A percentile compares a stretch with the other conserved stretches of the same genome.
Evolutionary conservation across 345 rosid genomes (phyloP).

Genomic region (Ailanthus altissimus): DNA sequence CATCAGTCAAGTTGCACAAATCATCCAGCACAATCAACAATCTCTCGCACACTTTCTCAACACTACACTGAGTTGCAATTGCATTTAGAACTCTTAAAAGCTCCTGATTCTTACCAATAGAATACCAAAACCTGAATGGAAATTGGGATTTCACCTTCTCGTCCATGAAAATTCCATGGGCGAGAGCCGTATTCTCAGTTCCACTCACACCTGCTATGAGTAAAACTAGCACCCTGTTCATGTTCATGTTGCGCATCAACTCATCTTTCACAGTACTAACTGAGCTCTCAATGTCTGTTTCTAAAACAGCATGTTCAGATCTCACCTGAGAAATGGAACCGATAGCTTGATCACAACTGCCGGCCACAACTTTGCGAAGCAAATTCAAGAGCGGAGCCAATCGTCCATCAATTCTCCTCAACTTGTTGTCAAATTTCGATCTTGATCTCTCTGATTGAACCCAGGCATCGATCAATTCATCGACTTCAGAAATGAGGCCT

Average conservation of each 20-base stretch:
- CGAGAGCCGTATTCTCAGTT: slow-evolving; percentile 30
- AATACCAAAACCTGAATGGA: slow-evolving; percentile 19
- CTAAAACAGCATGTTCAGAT: background rate
- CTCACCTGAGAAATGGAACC: background rate
- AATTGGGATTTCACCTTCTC: slow-evolving; percentile 14
- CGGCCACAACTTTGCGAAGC: background rate
- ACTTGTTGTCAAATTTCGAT: background rate
- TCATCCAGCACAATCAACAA: slow-evolving; percentile 30
- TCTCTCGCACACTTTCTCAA: background rate
- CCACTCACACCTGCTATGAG: slow-evolving; percentile 32
- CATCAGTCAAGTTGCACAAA: slow-evolving; percentile 13
- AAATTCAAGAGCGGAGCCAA: background rate
- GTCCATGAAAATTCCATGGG: slow-evolving; percentile 18
- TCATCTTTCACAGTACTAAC: no score
- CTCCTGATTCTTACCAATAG: background rate
- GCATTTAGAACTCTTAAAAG: background rate
- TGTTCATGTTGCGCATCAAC: background rate
- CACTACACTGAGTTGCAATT: background rate
- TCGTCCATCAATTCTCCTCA: background rate
- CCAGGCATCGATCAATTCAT: slow-evolving; percentile 23
- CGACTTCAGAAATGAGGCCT: slow-evolving; percentile 8
- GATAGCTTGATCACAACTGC: no score
- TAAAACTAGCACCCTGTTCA: background rate
- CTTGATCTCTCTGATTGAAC: background rate
- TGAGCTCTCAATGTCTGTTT: background rate